phyloP scores from a whole-genome alignment of 441 rosid species.

The Pelargonium cotyledonis region DNA sequence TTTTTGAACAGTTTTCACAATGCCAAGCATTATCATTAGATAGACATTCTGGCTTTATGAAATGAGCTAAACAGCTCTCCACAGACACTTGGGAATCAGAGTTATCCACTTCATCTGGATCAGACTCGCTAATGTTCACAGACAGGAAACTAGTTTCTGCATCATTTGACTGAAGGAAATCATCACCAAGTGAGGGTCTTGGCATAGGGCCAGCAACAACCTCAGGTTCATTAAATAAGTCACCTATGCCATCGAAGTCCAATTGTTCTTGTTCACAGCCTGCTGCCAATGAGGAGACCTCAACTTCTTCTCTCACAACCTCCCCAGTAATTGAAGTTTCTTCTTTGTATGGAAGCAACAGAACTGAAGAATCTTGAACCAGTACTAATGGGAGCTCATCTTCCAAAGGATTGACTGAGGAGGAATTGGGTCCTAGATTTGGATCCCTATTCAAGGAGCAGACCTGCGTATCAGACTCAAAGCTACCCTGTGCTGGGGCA shows the following conservation, averaged over 20 bases:
- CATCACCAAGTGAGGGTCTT: slow-evolving; percentile 45
- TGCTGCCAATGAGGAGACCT: slow-evolving; percentile 42
- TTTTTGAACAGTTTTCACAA: slow-evolving; percentile 74
- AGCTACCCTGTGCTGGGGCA: slow-evolving; percentile 23
- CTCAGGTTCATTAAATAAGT: slow-evolving; percentile 85
- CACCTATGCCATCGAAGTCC: slow-evolving; percentile 73
- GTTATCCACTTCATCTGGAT: slow-evolving; percentile 89
- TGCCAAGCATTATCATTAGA: slow-evolving; percentile 90
- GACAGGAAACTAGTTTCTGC: slow-evolving; percentile 39
- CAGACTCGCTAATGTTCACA: slow-evolving; percentile 67
- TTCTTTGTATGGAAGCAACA: slow-evolving; percentile 69
- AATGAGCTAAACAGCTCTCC: slow-evolving; percentile 80
- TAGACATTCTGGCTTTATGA: slow-evolving; percentile 72
- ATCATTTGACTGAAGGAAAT: slow-evolving; percentile 21
- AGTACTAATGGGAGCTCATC: slow-evolving; percentile 46
- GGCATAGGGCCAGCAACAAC: slow-evolving; percentile 41
- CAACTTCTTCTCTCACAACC: slow-evolving; percentile 35
- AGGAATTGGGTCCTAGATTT: slow-evolving; percentile 32
- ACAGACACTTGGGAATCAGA: slow-evolving; percentile 75
- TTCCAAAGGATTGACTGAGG: slow-evolving; percentile 54
- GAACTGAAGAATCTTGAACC: slow-evolving; percentile 59
- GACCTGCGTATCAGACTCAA: slow-evolving; percentile 17
- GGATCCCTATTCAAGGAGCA: slow-evolving; percentile 28
- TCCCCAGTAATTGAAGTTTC: slow-evolving; percentile 31
- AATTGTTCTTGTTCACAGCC: slow-evolving; percentile 45